Conservation (phyloP, 2,329 filamentous ascomycete species). For the Ceratocystis lukuohia region DNA sequence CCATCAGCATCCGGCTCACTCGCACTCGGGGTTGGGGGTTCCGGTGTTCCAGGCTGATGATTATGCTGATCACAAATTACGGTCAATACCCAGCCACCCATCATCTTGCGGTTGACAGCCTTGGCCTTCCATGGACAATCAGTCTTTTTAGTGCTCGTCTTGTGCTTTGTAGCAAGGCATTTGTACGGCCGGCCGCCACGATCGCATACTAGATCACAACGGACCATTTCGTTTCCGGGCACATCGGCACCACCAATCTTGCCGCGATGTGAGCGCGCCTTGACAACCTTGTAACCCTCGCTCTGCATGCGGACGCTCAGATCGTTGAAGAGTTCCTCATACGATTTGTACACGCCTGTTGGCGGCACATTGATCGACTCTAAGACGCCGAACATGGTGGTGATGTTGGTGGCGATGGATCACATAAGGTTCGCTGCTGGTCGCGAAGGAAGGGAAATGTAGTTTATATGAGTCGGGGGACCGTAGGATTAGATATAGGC, state of each 20-base stretch:
- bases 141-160: slow-evolving; percentile 35
- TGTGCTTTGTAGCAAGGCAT: slow-evolving; percentile 33
- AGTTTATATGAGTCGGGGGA: neutral
- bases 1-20: slow-evolving; percentile 28
- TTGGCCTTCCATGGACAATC: slow-evolving; percentile 36
- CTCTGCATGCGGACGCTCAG: slow-evolving; percentile 32
- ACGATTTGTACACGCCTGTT: slow-evolving; percentile 29
- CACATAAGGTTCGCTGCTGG: slow-evolving; percentile 9
- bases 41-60: slow-evolving; percentile 33
- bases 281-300: slow-evolving; percentile 36
- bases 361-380: slow-evolving; percentile 30
- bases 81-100: slow-evolving; percentile 34
- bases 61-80: slow-evolving; percentile 34
- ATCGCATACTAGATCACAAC: slow-evolving; percentile 35
- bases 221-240: slow-evolving; percentile 32
- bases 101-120: slow-evolving; percentile 32
- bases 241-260: slow-evolving; percentile 31
- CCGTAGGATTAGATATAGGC: neutral
- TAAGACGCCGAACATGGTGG: slow-evolving; percentile 33
- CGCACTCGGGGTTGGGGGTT: slow-evolving; percentile 28
- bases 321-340: slow-evolving; percentile 31
- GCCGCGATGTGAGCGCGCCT: slow-evolving; percentile 32
- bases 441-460: neutral
- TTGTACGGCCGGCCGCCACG: slow-evolving; percentile 33
- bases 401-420: slow-evolving; percentile 14